Base-by-base conservation (phyloP, 2,329 filamentous ascomycete genomes). In the Hypoxylon sp. region DNA sequence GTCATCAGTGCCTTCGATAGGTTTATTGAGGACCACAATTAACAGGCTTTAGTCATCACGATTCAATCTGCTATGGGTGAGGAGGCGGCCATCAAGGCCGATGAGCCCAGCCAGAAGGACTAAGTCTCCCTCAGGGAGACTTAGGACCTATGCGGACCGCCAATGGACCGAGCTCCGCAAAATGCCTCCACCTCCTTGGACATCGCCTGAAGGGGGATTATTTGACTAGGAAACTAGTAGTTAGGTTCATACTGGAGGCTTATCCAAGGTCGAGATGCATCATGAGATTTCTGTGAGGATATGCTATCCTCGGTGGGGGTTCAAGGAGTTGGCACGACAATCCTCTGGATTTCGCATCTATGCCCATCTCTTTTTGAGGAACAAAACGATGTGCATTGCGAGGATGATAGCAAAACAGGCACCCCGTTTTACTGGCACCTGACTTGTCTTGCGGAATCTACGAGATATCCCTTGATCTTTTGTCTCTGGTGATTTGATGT, bases 21-120 rank as follows among this genome's bases (percentile, higher is more conserved):
- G 19, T 30, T 19, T 7, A 19, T 30, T 19, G 9, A 19, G 11
- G 2, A 14, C 11, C 12, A 16, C 8, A 32, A 54, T 72, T 78
- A 70, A 78, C 50, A 29, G 21, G 41, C 59, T 45, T 45, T 25
- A 97, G 94, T 94, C 83, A 91, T 98, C 77, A 91, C 95, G 76
- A 89, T 99, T 81, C 91, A 97, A 80, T 92, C 93, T 77, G 90
- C 96, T 80, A 99, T 99, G 96, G 92, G 92, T 79, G 95, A 99
- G 85, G 92, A 98, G 88, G 84, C 87, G 76, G 91, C 90, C 78
- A 91, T 97, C 80, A 94, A 97, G 80, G 91, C 90, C 84, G 98
- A 98, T 90, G 94, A 97, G 85, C 93, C 92, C 81, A 90, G 92
- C 81, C 76, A 76, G 69, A 76, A 79, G 73, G 57, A 47, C 57